phyloP scores from a whole-genome alignment of 768 basidiomycete species.

The Phylloporus scabripes region DNA sequence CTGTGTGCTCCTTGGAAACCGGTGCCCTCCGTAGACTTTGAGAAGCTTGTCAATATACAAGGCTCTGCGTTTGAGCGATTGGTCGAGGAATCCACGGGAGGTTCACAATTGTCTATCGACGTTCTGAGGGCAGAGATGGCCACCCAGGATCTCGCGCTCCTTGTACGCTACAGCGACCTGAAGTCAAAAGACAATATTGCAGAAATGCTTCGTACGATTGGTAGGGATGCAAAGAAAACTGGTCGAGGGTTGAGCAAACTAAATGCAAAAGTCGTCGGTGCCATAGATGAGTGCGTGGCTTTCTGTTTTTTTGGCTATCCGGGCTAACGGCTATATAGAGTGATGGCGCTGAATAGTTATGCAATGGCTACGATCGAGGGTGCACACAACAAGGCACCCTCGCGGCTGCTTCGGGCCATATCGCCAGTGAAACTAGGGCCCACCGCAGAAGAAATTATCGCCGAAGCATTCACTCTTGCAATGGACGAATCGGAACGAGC shows the following conservation, averaged over 20 bases:
- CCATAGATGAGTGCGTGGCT: slow-evolving; percentile 62
- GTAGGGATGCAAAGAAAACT: slow-evolving; percentile 54
- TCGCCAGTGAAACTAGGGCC: slow-evolving; percentile 35
- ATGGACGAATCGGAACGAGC: slow-evolving; percentile 53
- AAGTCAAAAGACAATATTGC: slow-evolving; percentile 55
- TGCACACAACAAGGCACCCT: slow-evolving; percentile 26
- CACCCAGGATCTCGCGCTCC: slow-evolving; percentile 56
- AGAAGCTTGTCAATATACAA: slow-evolving; percentile 54
- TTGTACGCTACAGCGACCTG: slow-evolving; percentile 60
- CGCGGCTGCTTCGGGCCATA: slow-evolving; percentile 32
- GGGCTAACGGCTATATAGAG: slow-evolving; percentile 34
- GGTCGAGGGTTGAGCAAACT: slow-evolving; percentile 57
- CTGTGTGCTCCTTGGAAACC: slow-evolving; percentile 35
- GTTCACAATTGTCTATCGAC: slow-evolving; percentile 56
- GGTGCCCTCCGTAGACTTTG: slow-evolving; percentile 49
- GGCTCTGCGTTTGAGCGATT: slow-evolving; percentile 58
- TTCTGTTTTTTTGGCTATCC: not conserved
- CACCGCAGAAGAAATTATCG: slow-evolving; percentile 42
- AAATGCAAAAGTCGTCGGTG: slow-evolving; percentile 61
- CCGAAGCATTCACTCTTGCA: slow-evolving; percentile 52
- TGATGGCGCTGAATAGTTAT: slow-evolving; percentile 70
- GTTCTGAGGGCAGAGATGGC: slow-evolving; percentile 78
- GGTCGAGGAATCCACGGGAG: slow-evolving; percentile 52
- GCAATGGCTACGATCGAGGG: slow-evolving; percentile 54
- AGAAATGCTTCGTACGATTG: slow-evolving; percentile 47